Percentiles rank a stretch among this genome's conserved stretches.
Evolutionary conservation across 2,329 filamentous ascomycete species (phyloP).

Genomic region (Penicillium frequentans): DNA sequence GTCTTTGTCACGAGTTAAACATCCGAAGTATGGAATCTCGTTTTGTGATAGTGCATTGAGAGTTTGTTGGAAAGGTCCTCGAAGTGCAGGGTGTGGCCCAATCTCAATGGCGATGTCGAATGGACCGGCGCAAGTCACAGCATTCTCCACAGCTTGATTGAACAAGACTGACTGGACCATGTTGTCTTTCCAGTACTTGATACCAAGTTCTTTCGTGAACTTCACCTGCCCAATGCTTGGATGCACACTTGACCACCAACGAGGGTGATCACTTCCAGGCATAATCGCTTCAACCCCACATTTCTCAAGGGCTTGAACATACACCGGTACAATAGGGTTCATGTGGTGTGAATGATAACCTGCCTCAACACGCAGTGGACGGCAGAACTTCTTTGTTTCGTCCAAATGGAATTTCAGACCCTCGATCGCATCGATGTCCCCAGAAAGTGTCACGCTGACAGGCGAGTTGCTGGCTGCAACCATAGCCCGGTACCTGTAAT

Average conservation of each 20-base stretch:
- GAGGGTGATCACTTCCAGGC: not conserved
- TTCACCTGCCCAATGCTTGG: not conserved
- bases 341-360: slow-evolving; percentile 32
- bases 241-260: slow-evolving; percentile 10
- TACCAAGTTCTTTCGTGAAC: not conserved
- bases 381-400: slow-evolving; percentile 16
- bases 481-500: not conserved
- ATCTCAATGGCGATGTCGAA: slow-evolving; percentile 24
- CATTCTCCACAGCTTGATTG: slow-evolving; percentile 22
- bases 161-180: slow-evolving; percentile 36
- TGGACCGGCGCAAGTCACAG: slow-evolving; percentile 5
- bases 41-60: not conserved
- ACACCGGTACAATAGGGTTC: not conserved
- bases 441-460: slow-evolving; percentile 22
- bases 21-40: not conserved
- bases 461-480: slow-evolving; percentile 21
- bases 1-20: not conserved
- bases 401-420: slow-evolving; percentile 24
- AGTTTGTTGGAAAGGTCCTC: slow-evolving; percentile 22
- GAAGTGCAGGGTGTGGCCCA: slow-evolving; percentile 34
- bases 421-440: slow-evolving; percentile 18
- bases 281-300: not conserved
- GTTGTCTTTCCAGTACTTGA: slow-evolving; percentile 37
- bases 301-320: not conserved
- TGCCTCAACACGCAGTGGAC: slow-evolving; percentile 21